Base-by-base conservation (phyloP, 768 basidiomycete genomes). In the Russula earlei region DNA sequence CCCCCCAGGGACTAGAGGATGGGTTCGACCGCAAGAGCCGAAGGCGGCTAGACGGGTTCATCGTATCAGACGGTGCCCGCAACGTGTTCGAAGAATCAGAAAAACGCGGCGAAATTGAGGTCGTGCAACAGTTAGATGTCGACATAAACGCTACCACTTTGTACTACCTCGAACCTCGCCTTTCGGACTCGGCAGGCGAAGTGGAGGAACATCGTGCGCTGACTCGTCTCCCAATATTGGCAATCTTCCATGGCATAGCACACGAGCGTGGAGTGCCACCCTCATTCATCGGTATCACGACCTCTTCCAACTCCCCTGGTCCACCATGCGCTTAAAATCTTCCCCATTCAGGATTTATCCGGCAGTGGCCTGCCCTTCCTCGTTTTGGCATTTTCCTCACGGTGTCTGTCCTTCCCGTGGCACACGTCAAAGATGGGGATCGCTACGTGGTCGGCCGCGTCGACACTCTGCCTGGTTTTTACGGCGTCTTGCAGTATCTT, bases 301-400 rank as follows among this genome's bases (percentile, higher is more conserved):
- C 17, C n/a, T 33, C 17, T 31, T n/a, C 34, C 4, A 24, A 5
- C 9, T 31, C n/a, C 11, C 49, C 14, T 11, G 11, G 9, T 8
- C 12, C 53, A 52, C 64, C 63, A 41, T 3, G 29, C 22, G 8
- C 33, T 8, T 11, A 20, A 40, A 29, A 20, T 47, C 6, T 47
- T 11, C 19, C 27, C 54, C 17, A 3, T 29, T 20, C 46, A 74
- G 80, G 77, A 1, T 83, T 85, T 65, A 69, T 85, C 29, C 74
- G 77, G 4, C 82, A 80, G 63, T 83, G 82, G 80, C 84, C 84
- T 20, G 77, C 82, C 17, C 72, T 87, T n/a, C 85, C 85, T 33
- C 72, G 75, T 3, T 75, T 85, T 25, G 77, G 84, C 78, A 76
- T 87, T 36, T 86, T 87, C 68, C 71, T 85, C 15, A 80, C 82